Percentiles rank a stretch among this genome's conserved stretches.
These are phyloP conservation scores for Rubroshorea leprosula DNA, from an alignment of 345 rosid species.

Conservation along the genomic window DNA sequence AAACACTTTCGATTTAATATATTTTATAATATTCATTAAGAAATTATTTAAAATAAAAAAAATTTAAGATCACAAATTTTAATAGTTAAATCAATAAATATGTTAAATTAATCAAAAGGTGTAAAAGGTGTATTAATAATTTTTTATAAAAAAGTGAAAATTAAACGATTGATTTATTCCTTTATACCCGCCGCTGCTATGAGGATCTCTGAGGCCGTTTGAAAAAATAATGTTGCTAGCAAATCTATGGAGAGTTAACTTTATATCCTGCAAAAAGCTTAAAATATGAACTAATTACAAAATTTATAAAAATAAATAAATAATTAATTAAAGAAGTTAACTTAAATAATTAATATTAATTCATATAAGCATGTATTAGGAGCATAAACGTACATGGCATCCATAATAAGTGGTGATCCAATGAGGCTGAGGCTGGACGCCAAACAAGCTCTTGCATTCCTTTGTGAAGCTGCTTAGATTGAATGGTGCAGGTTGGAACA, in stretches of 20 bases:
- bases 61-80: no score
- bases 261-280: slow-evolving; percentile 34
- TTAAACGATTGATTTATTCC: background rate
- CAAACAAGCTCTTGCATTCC: slow-evolving; percentile 37
- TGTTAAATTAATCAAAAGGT: no score
- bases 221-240: slow-evolving; percentile 63
- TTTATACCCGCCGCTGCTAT: slow-evolving; percentile 49
- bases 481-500: slow-evolving; percentile 55
- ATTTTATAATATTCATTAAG: no score
- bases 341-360: no score
- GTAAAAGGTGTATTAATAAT: no score
- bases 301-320: background rate
- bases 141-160: no score
- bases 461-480: slow-evolving; percentile 29
- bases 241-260: slow-evolving; percentile 35
- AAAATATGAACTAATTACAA: background rate
- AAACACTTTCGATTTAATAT: no score
- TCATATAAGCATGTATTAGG: no score
- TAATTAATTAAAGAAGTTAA: background rate
- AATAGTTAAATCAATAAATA: no score
- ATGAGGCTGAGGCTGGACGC: slow-evolving; percentile 61
- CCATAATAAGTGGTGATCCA: slow-evolving; percentile 65
- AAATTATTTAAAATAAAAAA: no score
- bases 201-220: slow-evolving; percentile 52
- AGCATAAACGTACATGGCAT: slow-evolving; percentile 33